Conservation (phyloP, 164 flowering plant genomes). For the Euptelea pleiosperma region DNA sequence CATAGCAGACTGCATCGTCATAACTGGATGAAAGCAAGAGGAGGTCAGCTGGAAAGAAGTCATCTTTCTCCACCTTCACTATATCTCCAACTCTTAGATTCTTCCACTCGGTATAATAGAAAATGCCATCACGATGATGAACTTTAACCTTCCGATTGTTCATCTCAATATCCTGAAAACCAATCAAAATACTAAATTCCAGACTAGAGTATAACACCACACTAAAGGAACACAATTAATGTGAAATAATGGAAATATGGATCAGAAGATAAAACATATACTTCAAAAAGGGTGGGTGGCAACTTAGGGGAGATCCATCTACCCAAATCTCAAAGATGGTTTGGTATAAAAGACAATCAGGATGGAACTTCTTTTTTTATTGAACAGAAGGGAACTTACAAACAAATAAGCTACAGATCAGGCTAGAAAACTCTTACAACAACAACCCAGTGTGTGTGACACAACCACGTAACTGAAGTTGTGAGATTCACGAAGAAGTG, state of each 20-base stretch:
- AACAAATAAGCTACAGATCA: no score
- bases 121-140: slow-evolving; percentile 52
- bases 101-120: slow-evolving; percentile 68
- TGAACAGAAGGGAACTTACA: no score
- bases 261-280: slow-evolving; percentile 4
- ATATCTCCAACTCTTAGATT: slow-evolving; percentile 79
- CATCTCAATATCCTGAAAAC: slow-evolving; percentile 73
- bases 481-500: no score
- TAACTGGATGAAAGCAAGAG: slow-evolving; percentile 83
- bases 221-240: slow-evolving; percentile 3
- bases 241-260: not conserved
- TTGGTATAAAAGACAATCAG: no score
- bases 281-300: no score
- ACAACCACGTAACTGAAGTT: no score
- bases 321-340: no score
- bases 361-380: no score
- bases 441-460: no score
- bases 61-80: slow-evolving; percentile 82
- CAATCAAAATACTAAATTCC: not conserved
- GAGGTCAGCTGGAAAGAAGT: slow-evolving; percentile 89
- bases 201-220: not conserved
- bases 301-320: no score
- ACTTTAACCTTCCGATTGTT: slow-evolving; percentile 79
- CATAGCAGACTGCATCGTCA: slow-evolving; percentile 87
- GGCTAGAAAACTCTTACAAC: no score